These are phyloP conservation scores for Fusarium multiceps DNA, from an alignment of 2,329 filamentous ascomycete genomes.

Conservation along the genomic window DNA sequence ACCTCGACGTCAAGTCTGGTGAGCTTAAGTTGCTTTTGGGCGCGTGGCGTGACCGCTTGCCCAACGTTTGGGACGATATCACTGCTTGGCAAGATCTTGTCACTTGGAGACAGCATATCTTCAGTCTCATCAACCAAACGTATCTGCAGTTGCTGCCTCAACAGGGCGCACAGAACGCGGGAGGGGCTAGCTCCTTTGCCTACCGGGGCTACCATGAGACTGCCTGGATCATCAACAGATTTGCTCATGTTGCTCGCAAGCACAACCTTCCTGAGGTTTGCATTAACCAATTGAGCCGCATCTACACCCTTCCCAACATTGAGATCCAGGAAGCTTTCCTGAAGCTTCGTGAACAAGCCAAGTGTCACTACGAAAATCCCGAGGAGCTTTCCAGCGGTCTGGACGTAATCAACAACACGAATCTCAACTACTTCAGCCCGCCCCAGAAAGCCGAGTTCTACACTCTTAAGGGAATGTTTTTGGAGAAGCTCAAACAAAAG, in stretches of 20 bases:
- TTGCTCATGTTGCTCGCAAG: constrained; percentile 96
- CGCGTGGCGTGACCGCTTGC: constrained; percentile 93
- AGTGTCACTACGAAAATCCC: constrained; percentile 97
- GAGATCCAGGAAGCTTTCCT: constrained; percentile 99
- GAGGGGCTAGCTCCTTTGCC: constrained; percentile 87
- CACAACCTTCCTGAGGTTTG: constrained; percentile 97
- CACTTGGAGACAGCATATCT: constrained; percentile 99
- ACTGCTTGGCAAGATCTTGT: constrained; percentile 99
- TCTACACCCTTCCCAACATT: constrained; percentile 98
- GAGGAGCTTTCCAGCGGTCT: constrained; percentile 91
- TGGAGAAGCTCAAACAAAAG: constrained; percentile 91
- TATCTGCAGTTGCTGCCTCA: constrained; percentile 88
- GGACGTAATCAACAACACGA: constrained; percentile 99
- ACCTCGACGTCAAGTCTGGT: constrained; percentile 92
- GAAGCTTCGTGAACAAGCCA: constrained; percentile 97
- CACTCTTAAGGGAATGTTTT: constrained; percentile 98
- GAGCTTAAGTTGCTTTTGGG: constrained; percentile 94
- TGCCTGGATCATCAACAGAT: constrained; percentile 99
- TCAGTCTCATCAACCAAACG: constrained; percentile 93
- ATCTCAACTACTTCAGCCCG: constrained; percentile 96
- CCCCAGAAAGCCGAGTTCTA: constrained; percentile 99
- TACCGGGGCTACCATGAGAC: constrained; percentile 99
- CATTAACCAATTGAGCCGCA: constrained; percentile 95
- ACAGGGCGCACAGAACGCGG: constrained; percentile 78
- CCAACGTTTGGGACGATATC: constrained; percentile 99